Evolutionary conservation across 176 grass and related monocot genomes (phyloP).

Genomic region (Rhynchospora pubera): DNA sequence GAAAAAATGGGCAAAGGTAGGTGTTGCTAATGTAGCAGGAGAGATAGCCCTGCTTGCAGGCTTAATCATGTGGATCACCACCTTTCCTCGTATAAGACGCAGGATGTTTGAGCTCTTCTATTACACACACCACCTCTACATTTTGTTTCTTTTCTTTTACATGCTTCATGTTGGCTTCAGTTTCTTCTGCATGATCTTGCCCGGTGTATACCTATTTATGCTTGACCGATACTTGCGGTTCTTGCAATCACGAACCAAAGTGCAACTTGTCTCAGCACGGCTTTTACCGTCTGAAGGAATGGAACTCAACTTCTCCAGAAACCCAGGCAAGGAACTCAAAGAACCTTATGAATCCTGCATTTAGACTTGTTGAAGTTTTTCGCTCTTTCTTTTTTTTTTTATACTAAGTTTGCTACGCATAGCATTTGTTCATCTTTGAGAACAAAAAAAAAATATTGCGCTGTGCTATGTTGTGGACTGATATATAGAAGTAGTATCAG

Average conservation of each 20-base stretch:
- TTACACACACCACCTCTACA: slow-evolving; percentile 57
- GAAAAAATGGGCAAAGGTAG: slow-evolving; percentile 34
- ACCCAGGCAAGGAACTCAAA: slow-evolving; percentile 7
- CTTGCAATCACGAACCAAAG: slow-evolving; percentile 42
- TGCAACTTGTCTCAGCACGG: slow-evolving; percentile 36
- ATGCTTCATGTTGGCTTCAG: slow-evolving; percentile 41
- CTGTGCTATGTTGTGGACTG: too few species aligned
- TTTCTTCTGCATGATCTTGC: slow-evolving; percentile 30
- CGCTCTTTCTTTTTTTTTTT: too few species aligned
- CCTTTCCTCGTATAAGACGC: slow-evolving; percentile 38
- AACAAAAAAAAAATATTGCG: too few species aligned
- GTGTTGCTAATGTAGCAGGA: slow-evolving; percentile 33
- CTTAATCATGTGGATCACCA: slow-evolving; percentile 33
- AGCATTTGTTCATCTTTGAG: background rate
- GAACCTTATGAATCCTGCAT: background rate
- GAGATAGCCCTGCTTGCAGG: slow-evolving; percentile 37
- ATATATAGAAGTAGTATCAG: too few species aligned
- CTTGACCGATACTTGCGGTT: slow-evolving; percentile 56
- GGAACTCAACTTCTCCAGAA: slow-evolving; percentile 62
- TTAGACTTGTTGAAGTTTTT: background rate
- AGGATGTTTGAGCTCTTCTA: slow-evolving; percentile 58
- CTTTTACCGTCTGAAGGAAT: slow-evolving; percentile 37
- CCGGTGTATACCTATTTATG: slow-evolving; percentile 48
- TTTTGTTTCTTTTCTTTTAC: slow-evolving; percentile 35
- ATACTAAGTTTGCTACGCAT: too few species aligned